A percentile compares a stretch with the other conserved stretches of the same genome.
Conservation (phyloP, 495 filamentous ascomycete genomes). For the Durotheca rogersii region DNA sequence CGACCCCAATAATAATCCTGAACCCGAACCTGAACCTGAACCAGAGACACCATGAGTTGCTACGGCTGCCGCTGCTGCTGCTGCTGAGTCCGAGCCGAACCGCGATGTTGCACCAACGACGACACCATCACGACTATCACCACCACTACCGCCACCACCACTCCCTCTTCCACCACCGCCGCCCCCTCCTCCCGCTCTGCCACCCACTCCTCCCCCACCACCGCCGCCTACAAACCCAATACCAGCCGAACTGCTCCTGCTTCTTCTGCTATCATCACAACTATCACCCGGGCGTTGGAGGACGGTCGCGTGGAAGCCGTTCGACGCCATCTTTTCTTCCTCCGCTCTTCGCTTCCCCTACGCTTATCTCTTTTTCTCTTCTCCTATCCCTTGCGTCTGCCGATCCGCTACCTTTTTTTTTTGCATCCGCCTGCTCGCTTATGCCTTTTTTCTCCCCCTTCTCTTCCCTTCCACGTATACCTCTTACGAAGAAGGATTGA, state of each 20-base stretch:
- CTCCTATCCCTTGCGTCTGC: slow-evolving; percentile 10
- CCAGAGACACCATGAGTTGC: neutral
- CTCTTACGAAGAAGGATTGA: neutral
- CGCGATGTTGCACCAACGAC: neutral
- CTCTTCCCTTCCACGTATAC: slow-evolving; percentile 17
- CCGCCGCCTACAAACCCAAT: neutral
- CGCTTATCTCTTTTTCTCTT: neutral
- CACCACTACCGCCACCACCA: neutral
- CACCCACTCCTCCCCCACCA: neutral
- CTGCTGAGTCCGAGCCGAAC: neutral
- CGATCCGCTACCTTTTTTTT: no score
- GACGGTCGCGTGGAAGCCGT: slow-evolving; percentile 48
- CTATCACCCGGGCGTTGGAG: slow-evolving; percentile 47
- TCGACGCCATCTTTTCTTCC: slow-evolving; percentile 38
- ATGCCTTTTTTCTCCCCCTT: slow-evolving; percentile 20
- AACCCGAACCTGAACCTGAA: neutral
- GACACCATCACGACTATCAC: neutral
- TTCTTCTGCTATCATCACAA: slow-evolving; percentile 32
- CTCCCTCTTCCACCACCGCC: neutral
- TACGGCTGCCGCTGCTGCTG: neutral
- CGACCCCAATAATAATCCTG: slow-evolving; percentile 5
- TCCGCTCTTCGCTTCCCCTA: slow-evolving; percentile 2
- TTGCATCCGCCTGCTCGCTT: neutral
- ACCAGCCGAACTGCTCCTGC: neutral
- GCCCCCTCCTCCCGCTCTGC: neutral